Conservation (phyloP, 2,329 filamentous ascomycete species). For the Tolypocladium tropicale region DNA sequence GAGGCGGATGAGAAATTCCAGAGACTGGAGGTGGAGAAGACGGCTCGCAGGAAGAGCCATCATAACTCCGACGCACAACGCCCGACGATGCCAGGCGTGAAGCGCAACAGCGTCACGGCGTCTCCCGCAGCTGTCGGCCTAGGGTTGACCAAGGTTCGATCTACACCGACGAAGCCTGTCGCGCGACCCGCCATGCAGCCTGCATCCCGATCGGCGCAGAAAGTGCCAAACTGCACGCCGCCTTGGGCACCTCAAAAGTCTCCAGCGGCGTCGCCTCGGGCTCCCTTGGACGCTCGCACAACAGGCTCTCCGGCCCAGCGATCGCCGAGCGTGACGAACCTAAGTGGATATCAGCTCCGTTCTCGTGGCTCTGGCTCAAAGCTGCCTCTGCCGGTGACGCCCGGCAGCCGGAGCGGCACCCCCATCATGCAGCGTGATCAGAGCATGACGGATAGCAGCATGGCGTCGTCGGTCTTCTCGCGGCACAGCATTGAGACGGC, state of each 20-base stretch:
- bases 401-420: constrained; percentile 21
- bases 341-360: constrained; percentile 18
- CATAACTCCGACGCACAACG: constrained; percentile 7
- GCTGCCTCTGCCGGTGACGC: constrained; percentile 27
- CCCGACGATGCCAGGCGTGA: constrained; percentile 2
- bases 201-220: not conserved
- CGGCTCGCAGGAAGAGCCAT: constrained; percentile 9
- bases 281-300: not conserved
- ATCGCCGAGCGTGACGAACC: constrained; percentile 15
- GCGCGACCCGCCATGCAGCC: constrained; percentile 3
- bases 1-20: constrained; percentile 22
- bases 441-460: constrained; percentile 32
- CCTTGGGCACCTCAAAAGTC: not conserved
- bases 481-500: constrained; percentile 22
- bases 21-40: constrained; percentile 16
- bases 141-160: constrained; percentile 11
- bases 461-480: constrained; percentile 31
- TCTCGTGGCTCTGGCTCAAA: constrained; percentile 26
- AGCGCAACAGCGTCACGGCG: not conserved
- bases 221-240: not conserved
- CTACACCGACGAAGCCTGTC: constrained; percentile 13
- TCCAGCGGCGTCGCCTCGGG: not conserved
- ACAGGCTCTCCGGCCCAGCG: constrained; percentile 6
- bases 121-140: constrained; percentile 4
- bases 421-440: constrained; percentile 23